phyloP scores from a whole-genome alignment of 345 rosid species.

The Acer yangbiense region DNA sequence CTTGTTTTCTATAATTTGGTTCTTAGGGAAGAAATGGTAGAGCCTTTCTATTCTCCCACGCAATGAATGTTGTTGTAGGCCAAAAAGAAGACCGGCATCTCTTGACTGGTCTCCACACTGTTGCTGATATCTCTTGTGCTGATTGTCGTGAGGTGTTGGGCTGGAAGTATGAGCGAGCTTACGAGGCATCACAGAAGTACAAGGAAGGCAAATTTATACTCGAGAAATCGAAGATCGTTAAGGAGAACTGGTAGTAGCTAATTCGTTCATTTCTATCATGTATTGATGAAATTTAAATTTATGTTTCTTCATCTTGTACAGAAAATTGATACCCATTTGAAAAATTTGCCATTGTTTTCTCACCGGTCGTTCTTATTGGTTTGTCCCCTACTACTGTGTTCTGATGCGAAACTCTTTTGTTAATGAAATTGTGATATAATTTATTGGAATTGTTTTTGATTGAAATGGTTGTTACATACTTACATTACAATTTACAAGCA shows the following conservation, averaged over 20 bases:
- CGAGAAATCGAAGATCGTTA: slow-evolving; percentile 76
- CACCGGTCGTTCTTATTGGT: too few relatives aligned
- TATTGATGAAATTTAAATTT: slow-evolving; percentile 2
- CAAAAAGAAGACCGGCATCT: slow-evolving; percentile 76
- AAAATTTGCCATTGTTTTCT: slow-evolving; percentile 20
- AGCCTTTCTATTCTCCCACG: slow-evolving; percentile 86
- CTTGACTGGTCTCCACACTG: slow-evolving; percentile 83
- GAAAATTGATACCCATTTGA: slow-evolving; percentile 21
- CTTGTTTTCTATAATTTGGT: slow-evolving; percentile 24
- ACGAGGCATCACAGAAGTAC: slow-evolving; percentile 69
- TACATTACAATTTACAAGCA: too few relatives aligned
- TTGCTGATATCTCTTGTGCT: slow-evolving; percentile 69
- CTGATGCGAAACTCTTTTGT: slow-evolving; percentile 10
- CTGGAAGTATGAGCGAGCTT: slow-evolving; percentile 88
- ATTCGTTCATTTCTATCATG: neutral
- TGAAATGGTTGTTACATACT: too few relatives aligned
- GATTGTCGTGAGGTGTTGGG: slow-evolving; percentile 79
- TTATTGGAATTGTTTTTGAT: neutral
- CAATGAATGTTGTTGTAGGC: slow-evolving; percentile 71
- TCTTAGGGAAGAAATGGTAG: slow-evolving; percentile 82
- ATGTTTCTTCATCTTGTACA: slow-evolving; percentile 30
- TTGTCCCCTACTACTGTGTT: too few relatives aligned
- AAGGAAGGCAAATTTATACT: slow-evolving; percentile 90
- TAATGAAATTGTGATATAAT: slow-evolving; percentile 21
- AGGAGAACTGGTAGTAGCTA: slow-evolving; percentile 82